Base-by-base conservation (phyloP, 2,329 filamentous ascomycete species). In the Pseudocercospora fuligena region DNA sequence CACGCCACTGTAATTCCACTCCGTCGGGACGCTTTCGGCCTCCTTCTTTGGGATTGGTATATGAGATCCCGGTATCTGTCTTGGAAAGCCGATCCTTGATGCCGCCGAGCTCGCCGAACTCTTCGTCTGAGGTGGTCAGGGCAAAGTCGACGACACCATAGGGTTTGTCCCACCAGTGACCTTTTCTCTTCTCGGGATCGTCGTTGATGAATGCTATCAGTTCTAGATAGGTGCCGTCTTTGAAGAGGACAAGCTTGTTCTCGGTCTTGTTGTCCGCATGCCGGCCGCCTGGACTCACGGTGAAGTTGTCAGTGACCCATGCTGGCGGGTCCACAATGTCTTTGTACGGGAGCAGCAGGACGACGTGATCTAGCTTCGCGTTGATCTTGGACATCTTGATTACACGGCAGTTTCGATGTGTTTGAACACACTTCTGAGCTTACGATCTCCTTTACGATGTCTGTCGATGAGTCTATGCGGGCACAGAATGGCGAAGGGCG, bases 201-300 rank as follows among this genome's bases (percentile, higher is more conserved):
- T 81, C 82, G 21, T 85, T 75, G 58, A 87, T 79, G 74, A 90
- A 91, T 46, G 87, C 84, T 66, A 90, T 89, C 60, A 91, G 79
- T 73, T 92, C 89, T 61, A 92, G 80, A 77, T 91, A 91, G 23
- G 84, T 84, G 31, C 89, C 89, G 70, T 91, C 89, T 27, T 80
- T 73, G 66, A 92, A 85, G 14, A 89, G 78, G 21, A 90, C 84
- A 19, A 91, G 84, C 51, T 84, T 85, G 78, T 91, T 91, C 67
- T 83, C 85, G 1, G 85, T 91, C 70, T 80, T 80, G 14, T 84
- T 84, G 68, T 88, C 88, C 8, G 87, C 85, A 72, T 91, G 89
- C 16, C 79, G 81, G 40, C 89, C 89, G 62, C 89, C 89, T 2
- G 86, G 82, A 33, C 84, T 83, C 62, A 91, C 78, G 57, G 82